phyloP scores from a whole-genome alignment of 306 rosid species.

The Heteromeles arbutifolia region DNA sequence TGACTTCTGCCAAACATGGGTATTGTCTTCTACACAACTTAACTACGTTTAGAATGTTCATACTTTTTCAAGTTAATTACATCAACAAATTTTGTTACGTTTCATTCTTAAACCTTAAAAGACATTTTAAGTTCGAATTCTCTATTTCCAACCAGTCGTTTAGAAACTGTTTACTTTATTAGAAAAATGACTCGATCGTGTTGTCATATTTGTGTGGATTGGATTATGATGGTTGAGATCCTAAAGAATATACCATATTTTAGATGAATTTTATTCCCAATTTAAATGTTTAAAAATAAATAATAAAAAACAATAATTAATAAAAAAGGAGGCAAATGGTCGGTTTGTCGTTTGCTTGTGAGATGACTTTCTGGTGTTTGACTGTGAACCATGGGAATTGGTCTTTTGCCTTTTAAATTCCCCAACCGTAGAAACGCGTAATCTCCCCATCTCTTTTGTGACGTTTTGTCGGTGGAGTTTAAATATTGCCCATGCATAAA shows the following conservation, averaged over 20 bases:
- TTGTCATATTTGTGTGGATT: conserved; percentile 4
- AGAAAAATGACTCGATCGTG: background rate
- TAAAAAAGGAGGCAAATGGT: background rate
- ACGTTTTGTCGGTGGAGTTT: conserved; percentile 4
- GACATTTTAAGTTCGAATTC: no score
- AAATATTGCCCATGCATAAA: background rate
- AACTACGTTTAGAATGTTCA: no score
- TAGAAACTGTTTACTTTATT: background rate
- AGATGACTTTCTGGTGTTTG: background rate
- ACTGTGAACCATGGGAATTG: background rate
- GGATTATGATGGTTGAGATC: background rate
- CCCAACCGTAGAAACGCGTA: no score
- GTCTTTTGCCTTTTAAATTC: background rate
- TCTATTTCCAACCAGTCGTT: no score
- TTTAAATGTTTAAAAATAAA: background rate
- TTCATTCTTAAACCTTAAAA: background rate
- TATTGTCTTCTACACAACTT: no score
- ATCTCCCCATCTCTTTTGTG: background rate
- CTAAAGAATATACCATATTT: background rate
- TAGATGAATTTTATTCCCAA: background rate
- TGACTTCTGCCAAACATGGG: background rate
- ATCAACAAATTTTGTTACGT: background rate
- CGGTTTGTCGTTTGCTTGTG: background rate
- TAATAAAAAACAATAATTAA: background rate
- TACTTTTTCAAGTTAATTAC: no score